A percentile compares a stretch with the other conserved stretches of the same genome.
These are phyloP conservation scores for Castanea sativa DNA, from an alignment of 306 rosid genomes.

Conservation along the genomic window DNA sequence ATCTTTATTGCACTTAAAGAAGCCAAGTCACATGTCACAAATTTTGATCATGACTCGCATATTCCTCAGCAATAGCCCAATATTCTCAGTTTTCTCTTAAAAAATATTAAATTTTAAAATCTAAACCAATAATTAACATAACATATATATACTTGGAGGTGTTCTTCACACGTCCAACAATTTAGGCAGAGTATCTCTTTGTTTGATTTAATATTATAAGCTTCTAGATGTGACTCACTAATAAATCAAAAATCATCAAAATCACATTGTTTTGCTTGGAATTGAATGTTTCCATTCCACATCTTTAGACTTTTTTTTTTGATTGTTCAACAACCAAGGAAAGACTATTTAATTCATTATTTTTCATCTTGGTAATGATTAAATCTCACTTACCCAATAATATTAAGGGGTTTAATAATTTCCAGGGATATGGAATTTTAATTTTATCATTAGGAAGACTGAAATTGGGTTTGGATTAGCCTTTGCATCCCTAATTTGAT, in stretches of 20 bases:
- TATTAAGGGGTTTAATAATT: too few species aligned
- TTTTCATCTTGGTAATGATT: too few species aligned
- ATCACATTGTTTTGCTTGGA: not conserved
- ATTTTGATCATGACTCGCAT: not conserved
- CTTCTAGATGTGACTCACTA: not conserved
- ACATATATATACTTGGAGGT: not conserved
- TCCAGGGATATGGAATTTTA: not conserved
- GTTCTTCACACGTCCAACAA: too few species aligned
- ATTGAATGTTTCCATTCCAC: not conserved
- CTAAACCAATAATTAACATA: not conserved
- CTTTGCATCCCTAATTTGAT: not conserved
- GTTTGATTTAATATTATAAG: too few species aligned
- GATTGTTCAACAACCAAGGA: not conserved
- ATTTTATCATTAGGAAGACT: not conserved
- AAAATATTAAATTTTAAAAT: not conserved
- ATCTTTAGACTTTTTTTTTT: not conserved
- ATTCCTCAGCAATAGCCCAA: constrained; percentile 6
- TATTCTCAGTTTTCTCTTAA: not conserved
- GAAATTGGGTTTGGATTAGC: not conserved
- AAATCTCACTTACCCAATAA: too few species aligned
- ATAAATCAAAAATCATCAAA: not conserved
- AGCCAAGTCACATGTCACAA: constrained; percentile 15
- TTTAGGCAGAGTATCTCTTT: too few species aligned
- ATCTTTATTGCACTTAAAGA: not conserved
- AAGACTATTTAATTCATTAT: too few species aligned